A percentile compares a stretch with the other conserved stretches of the same genome.
Evolutionary conservation across 768 basidiomycete species (phyloP).

Genomic region (Candolleomyces efflorescens): DNA sequence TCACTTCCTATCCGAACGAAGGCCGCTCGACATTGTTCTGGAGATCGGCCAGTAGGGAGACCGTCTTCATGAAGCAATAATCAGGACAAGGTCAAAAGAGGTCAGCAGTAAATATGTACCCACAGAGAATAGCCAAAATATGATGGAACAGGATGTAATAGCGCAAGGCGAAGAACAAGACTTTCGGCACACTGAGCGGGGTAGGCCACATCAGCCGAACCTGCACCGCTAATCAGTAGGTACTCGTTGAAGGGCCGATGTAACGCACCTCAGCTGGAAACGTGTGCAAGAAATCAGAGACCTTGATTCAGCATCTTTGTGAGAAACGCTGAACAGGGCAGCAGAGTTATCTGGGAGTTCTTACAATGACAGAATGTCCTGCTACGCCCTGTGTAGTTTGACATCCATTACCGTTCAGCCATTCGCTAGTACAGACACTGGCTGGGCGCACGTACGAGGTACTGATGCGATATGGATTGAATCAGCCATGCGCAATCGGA

Average conservation of each 20-base stretch:
- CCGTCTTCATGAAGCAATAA: background rate
- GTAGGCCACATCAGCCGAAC: background rate
- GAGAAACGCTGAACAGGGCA: background rate
- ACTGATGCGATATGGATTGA: background rate
- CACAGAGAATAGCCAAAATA: background rate
- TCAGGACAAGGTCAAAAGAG: background rate
- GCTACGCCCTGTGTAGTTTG: background rate
- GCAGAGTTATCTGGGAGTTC: background rate
- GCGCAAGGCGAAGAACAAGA: background rate
- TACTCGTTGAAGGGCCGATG: background rate
- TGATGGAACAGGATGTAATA: background rate
- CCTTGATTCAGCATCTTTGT: background rate
- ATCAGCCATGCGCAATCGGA: background rate
- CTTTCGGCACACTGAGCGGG: background rate
- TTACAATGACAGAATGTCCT: background rate
- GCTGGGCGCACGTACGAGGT: background rate
- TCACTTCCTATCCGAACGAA: background rate
- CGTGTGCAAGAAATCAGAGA: background rate
- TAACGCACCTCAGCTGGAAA: background rate
- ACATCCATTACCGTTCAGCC: background rate
- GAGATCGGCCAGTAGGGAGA: background rate
- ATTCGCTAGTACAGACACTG: background rate
- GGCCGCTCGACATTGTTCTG: background rate
- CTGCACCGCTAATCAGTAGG: background rate
- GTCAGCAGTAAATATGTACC: background rate